Evolutionary conservation across 805 yeast genomes (phyloP).

Genomic region (Komagataella ulmi): DNA sequence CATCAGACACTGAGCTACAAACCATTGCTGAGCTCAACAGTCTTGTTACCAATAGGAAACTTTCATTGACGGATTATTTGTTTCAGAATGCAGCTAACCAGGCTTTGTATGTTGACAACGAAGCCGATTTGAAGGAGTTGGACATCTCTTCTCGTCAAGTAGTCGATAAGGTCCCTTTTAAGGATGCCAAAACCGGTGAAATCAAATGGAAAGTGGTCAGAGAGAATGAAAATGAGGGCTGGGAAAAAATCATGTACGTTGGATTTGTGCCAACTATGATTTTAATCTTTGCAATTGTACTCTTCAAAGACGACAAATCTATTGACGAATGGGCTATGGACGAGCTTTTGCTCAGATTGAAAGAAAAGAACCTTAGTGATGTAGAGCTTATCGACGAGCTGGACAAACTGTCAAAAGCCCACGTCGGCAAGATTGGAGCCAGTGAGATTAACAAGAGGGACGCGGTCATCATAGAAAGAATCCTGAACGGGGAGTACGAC

Average conservation of each 20-base stretch:
- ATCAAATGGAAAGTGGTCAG: constrained; percentile 69
- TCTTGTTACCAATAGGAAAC: constrained; percentile 41
- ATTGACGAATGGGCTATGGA: constrained; percentile 71
- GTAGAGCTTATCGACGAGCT: constrained; percentile 33
- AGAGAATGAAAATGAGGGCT: constrained; percentile 68
- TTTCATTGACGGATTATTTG: constrained; percentile 29
- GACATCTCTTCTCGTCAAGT: constrained; percentile 49
- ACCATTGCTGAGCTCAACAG: constrained; percentile 59
- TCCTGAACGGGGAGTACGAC: constrained; percentile 77
- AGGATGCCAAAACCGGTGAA: constrained; percentile 67
- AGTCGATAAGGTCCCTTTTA: constrained; percentile 74
- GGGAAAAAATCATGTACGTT: constrained; percentile 68
- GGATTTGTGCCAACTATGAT: constrained; percentile 60
- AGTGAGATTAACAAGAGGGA: constrained; percentile 46
- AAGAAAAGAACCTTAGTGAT: constrained; percentile 50
- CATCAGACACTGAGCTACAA: constrained; percentile 58
- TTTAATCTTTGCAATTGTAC: constrained; percentile 34
- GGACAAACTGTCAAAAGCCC: constrained; percentile 20
- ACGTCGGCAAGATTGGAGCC: constrained; percentile 14
- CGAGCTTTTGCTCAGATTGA: constrained; percentile 66
- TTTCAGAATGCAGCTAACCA: constrained; percentile 37
- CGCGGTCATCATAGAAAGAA: constrained; percentile 67
- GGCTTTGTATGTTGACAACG: constrained; percentile 44
- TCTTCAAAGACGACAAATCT: constrained; percentile 36
- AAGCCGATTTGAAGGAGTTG: constrained; percentile 43